Base-by-base conservation (phyloP, 75 land plant species). In the Pinus albicaulis region DNA sequence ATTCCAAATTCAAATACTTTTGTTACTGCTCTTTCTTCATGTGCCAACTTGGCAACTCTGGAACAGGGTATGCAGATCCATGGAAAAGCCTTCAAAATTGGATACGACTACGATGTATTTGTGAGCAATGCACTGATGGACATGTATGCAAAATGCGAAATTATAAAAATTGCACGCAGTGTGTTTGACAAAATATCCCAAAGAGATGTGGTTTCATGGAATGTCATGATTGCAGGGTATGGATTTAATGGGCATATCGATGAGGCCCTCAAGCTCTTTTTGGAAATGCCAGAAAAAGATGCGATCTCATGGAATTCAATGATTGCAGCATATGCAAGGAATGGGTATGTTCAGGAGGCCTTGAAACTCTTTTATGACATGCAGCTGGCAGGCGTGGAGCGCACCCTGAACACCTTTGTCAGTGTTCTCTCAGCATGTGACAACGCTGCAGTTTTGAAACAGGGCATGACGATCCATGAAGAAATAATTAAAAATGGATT, bases 181-280 rank as follows among this genome's bases (percentile, higher is more conserved):
- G 76, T 86, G 25, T 91, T 89, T 76, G 61, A 64, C 24, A 59
- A 62, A 57, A 84, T 89, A 81, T 28, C 78, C 23, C 64, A 31
- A 14, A 82, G 79, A 36, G 84, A 89, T 62, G 77, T 84, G 60
- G 84, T 77, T 58, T 89, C 92, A 8, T 84, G 89, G 87, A 87
- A 84, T 44, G 82, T 80, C 6, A 79, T 89, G 84, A 76, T 89
- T 13, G 68, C 80, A 23, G 89, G 83, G 69, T 80, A 80, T 70
- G 78, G 56, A 1, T 71, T 76, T 24, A 73, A 75, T 22, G 89
- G 86, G 55, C 53, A 55, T 72, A 23, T 80, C 60, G 77, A 10
- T 24, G 79, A 87, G 77, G 92, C 88, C 55, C 65, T 86, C 17
- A 20, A 59, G 26, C 63, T 85, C 7, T 83, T 90, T 69, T 77